A percentile compares a stretch with the other conserved stretches of the same genome.
Evolutionary conservation across 805 yeast genomes (phyloP).

Genomic region (Candida loeiensis): DNA sequence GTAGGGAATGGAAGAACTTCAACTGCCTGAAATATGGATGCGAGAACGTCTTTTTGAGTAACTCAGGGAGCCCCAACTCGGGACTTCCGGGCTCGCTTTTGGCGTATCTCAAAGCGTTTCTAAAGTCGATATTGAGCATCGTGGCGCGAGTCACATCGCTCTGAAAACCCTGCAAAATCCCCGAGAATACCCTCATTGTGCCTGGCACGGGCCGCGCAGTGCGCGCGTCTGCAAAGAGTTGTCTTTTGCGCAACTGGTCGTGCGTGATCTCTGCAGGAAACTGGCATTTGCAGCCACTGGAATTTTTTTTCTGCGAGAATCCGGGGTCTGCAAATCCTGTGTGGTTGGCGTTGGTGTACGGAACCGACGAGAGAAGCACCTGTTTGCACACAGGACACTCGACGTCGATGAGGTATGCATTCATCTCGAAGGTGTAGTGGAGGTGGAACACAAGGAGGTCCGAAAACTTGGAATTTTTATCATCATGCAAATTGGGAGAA

Average conservation of each 20-base stretch:
- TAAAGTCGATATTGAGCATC: too few species aligned
- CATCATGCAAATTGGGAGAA: too few species aligned
- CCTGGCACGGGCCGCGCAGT: background rate
- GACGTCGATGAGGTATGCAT: conserved; percentile 1
- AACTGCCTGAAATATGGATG: background rate
- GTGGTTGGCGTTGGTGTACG: conserved; percentile 10
- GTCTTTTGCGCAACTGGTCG: background rate
- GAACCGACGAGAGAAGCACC: conserved; percentile 3
- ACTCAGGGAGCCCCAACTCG: background rate
- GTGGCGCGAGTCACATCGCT: too few species aligned
- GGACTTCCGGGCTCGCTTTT: too few species aligned
- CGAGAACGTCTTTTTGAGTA: too few species aligned
- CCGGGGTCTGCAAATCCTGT: conserved; percentile 16
- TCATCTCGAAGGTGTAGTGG: background rate
- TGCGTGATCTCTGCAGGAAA: background rate
- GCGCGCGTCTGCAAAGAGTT: background rate
- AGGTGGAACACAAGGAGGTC: background rate
- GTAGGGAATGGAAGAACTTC: background rate
- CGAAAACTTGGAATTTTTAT: too few species aligned
- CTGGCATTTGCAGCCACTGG: background rate
- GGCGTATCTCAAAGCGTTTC: too few species aligned
- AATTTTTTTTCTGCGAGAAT: conserved; percentile 1
- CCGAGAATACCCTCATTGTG: background rate
- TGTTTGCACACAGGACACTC: conserved; percentile 4
- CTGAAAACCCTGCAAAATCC: background rate